Evolutionary conservation across 2,329 filamentous ascomycete species (phyloP).

Genomic region (Domatiomyces globalis): DNA sequence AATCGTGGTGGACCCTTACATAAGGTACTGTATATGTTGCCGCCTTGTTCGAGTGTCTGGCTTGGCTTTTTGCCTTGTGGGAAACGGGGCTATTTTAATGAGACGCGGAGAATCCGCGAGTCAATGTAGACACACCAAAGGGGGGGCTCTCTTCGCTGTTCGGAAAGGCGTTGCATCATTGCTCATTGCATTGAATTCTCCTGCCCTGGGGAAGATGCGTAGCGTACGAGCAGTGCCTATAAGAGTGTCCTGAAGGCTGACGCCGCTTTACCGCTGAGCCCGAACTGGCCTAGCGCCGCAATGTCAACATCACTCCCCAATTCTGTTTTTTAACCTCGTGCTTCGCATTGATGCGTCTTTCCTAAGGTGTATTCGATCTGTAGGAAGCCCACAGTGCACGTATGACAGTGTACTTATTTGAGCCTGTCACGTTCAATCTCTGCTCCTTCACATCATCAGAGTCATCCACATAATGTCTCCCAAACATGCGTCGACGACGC

Average conservation of each 20-base stretch:
- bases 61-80: too few species aligned
- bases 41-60: too few species aligned
- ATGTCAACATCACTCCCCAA: neutral
- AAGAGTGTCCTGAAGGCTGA: too few species aligned
- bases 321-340: neutral
- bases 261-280: too few species aligned
- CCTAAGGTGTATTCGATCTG: neutral
- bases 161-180: too few species aligned
- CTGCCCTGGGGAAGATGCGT: neutral
- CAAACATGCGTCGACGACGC: neutral
- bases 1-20: neutral
- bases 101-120: too few species aligned
- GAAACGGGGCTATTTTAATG: too few species aligned
- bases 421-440: neutral
- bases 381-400: neutral
- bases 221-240: too few species aligned
- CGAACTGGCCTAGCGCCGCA: too few species aligned
- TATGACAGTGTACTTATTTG: neutral
- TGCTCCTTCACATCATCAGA: neutral
- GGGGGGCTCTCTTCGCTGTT: too few species aligned
- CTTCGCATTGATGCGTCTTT: neutral
- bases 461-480: neutral
- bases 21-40: neutral
- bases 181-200: neutral
- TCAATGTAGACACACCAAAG: neutral